Percentiles rank a stretch among this genome's conserved stretches.
Evolutionary conservation across 2,329 filamentous ascomycete species (phyloP).

Genomic region (Colletotrichum sansevieriae): DNA sequence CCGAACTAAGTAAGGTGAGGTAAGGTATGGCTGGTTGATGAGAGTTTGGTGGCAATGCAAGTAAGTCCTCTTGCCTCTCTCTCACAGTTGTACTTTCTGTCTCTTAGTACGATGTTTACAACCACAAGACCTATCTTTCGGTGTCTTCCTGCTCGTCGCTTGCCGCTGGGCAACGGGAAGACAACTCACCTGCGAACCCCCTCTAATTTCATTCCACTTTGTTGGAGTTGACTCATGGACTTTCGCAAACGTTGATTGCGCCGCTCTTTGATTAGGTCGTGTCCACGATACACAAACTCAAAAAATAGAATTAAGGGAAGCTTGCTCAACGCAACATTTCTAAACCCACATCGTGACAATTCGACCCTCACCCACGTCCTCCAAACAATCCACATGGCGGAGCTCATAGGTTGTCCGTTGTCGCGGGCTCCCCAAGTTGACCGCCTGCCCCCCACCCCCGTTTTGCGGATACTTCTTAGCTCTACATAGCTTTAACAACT

Average conservation of each 20-base stretch:
- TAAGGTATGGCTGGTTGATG: not conserved
- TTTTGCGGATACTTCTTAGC: conserved; percentile 5
- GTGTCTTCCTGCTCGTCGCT: not conserved
- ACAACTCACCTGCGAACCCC: not conserved
- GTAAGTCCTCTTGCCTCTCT: not conserved
- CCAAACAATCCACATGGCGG: conserved; percentile 32
- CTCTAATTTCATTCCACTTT: not conserved
- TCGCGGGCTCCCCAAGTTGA: conserved; percentile 10
- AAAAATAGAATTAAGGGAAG: not conserved
- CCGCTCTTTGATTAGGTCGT: conserved; percentile 4
- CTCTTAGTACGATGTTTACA: not conserved
- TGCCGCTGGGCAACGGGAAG: conserved; percentile 16
- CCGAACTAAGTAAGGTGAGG: not conserved
- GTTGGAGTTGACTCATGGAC: not conserved
- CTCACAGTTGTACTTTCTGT: not conserved
- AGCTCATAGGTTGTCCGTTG: conserved; percentile 13
- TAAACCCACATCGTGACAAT: conserved; percentile 5
- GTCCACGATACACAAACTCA: conserved; percentile 8
- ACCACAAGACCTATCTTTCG: not conserved
- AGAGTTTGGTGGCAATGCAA: not conserved
- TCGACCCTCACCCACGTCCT: conserved; percentile 11
- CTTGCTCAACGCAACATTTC: not conserved
- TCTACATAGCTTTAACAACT: conserved; percentile 9
- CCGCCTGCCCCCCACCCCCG: not conserved
- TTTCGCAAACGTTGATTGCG: not conserved